Percentiles rank a stretch among this genome's conserved stretches.
Conservation (phyloP, 1,284 basidiomycete species). For the Neonothopanus nambi region DNA sequence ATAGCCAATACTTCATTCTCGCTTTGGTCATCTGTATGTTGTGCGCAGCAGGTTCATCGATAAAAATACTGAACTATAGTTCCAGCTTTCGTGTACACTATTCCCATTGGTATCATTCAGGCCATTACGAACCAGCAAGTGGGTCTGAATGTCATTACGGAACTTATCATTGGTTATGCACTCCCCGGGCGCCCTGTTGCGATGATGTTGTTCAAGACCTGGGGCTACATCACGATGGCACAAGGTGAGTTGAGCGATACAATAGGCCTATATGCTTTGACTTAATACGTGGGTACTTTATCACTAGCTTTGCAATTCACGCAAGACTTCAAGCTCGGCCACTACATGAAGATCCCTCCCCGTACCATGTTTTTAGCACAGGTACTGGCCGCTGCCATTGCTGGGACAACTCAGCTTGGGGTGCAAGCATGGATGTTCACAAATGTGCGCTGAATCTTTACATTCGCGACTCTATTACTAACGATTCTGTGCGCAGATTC, state of each 20-base stretch:
- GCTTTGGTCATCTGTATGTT: constrained; percentile 22
- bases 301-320: constrained; percentile 39
- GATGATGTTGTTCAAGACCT: constrained; percentile 37
- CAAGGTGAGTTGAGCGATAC: too few species aligned
- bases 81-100: constrained; percentile 26
- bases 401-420: constrained; percentile 39
- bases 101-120: constrained; percentile 53
- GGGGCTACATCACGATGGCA: constrained; percentile 47
- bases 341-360: constrained; percentile 55
- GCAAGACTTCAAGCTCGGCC: constrained; percentile 53
- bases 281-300: constrained; percentile 33
- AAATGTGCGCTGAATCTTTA: constrained; percentile 24
- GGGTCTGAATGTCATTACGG: constrained; percentile 44
- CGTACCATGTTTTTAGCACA: constrained; percentile 45
- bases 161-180: constrained; percentile 51
- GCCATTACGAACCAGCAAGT: constrained; percentile 33
- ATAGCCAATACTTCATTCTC: constrained; percentile 20
- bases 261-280: too few species aligned
- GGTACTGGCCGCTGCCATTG: constrained; percentile 45
- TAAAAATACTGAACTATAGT: not conserved
- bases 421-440: constrained; percentile 51
- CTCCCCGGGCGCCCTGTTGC: constrained; percentile 45
- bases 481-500: not conserved
- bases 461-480: not conserved
- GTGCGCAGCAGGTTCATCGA: not conserved